These are phyloP conservation scores for Fusarium oxysporum DNA, from an alignment of 2,329 filamentous ascomycete species.

Conservation along the genomic window DNA sequence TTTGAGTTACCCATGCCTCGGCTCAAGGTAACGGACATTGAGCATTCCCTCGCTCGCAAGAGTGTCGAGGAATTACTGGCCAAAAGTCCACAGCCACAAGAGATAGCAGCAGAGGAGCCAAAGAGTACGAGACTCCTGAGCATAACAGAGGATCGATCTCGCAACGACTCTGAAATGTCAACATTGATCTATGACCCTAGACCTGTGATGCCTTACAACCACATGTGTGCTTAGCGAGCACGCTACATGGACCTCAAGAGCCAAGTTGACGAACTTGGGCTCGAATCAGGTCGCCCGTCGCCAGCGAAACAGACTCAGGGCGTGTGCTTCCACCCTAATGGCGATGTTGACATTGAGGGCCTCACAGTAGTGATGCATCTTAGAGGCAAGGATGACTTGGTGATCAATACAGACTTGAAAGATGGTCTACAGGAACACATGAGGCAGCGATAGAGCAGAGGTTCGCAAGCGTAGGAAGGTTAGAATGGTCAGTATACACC, in stretches of 20 bases:
- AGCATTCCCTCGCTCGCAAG: constrained; percentile 44
- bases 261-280: constrained; percentile 56
- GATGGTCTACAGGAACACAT: constrained; percentile 45
- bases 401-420: constrained; percentile 62
- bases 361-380: constrained; percentile 65
- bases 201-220: constrained; percentile 53
- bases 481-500: constrained; percentile 8
- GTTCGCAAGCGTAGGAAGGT: neutral
- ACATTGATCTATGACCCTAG: constrained; percentile 48
- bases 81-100: constrained; percentile 11
- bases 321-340: constrained; percentile 44
- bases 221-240: constrained; percentile 57
- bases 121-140: neutral
- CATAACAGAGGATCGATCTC: constrained; percentile 11
- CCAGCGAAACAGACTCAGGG: constrained; percentile 29
- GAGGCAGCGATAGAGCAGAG: constrained; percentile 4
- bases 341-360: constrained; percentile 59
- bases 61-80: constrained; percentile 33
- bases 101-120: constrained; percentile 3
- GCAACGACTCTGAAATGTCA: constrained; percentile 16
- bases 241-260: constrained; percentile 55
- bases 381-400: constrained; percentile 61
- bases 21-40: constrained; percentile 45
- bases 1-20: constrained; percentile 28
- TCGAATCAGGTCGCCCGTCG: constrained; percentile 49